These are phyloP conservation scores for Fusarium devonianum DNA, from an alignment of 2,329 filamentous ascomycete genomes.

Conservation along the genomic window DNA sequence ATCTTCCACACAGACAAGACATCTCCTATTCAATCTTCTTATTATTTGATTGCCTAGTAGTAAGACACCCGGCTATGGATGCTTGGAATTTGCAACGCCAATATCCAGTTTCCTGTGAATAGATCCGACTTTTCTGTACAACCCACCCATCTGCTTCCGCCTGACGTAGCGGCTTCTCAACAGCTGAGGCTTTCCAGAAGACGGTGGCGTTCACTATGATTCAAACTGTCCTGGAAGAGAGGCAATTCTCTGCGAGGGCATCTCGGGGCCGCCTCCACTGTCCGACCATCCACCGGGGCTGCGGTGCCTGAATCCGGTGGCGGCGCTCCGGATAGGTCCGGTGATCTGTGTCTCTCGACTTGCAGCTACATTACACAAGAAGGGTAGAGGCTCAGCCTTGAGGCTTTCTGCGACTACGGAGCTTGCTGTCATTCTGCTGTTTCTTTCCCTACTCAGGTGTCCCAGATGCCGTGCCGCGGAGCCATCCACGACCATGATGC, in stretches of 20 bases:
- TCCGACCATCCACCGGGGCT: constrained; percentile 5
- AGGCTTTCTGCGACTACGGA: neutral
- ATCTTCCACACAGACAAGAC: neutral
- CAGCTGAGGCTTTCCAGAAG: neutral
- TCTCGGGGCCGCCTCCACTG: no score
- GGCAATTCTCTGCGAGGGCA: no score
- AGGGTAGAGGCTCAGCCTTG: neutral
- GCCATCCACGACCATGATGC: neutral
- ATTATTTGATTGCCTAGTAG: constrained; percentile 7
- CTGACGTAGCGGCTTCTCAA: neutral
- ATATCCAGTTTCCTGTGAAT: constrained; percentile 9
- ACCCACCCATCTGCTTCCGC: constrained; percentile 3
- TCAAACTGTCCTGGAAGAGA: no score
- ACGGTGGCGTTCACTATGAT: no score
- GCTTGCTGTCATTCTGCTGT: neutral
- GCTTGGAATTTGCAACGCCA: constrained; percentile 14
- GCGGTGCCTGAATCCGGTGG: constrained; percentile 22
- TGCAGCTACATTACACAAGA: neutral
- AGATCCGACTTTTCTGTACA: constrained; percentile 11
- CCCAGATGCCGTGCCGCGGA: constrained; percentile 10
- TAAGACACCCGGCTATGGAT: constrained; percentile 15
- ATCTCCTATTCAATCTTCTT: neutral
- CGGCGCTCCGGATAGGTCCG: constrained; percentile 6
- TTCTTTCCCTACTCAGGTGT: neutral
- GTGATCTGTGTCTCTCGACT: neutral